These are phyloP conservation scores for Meripilus lineatus DNA, from an alignment of 1,284 basidiomycete genomes.

Conservation along the genomic window DNA sequence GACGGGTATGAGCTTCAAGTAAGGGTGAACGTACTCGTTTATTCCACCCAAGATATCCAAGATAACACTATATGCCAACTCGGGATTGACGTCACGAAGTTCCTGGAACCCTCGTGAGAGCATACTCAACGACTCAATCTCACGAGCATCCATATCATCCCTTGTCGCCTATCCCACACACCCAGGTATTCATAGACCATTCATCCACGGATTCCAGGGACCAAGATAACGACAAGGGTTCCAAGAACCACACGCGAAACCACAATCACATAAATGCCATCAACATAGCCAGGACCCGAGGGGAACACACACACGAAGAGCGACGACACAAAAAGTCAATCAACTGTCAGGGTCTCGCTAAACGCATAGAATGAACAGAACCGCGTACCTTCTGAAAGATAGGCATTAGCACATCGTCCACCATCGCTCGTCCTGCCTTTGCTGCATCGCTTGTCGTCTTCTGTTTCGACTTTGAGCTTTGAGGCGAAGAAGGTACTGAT, in stretches of 20 bases:
- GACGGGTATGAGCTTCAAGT: no score
- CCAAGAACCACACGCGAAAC: no score
- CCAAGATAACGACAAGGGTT: no score
- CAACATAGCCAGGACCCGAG: no score
- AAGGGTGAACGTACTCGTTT: constrained; percentile 79
- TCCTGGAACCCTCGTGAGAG: constrained; percentile 86
- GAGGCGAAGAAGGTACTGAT: constrained; percentile 34
- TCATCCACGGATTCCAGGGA: no score
- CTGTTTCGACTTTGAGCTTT: constrained; percentile 40
- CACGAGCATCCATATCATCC: constrained; percentile 82
- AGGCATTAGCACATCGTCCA: constrained; percentile 80
- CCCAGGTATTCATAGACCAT: no score
- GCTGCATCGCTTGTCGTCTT: constrained; percentile 50
- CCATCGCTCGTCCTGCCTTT: constrained; percentile 65
- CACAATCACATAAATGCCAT: neutral
- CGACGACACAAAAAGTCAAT: constrained; percentile 5
- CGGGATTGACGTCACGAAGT: constrained; percentile 75
- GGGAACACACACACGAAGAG: no score
- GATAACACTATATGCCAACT: constrained; percentile 81
- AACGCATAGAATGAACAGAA: constrained; percentile 4
- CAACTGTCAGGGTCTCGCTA: constrained; percentile 9
- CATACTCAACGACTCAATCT: constrained; percentile 88
- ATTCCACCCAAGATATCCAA: constrained; percentile 89
- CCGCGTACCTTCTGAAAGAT: constrained; percentile 62
- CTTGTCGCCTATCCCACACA: constrained; percentile 69